These are phyloP conservation scores for Phytopythium chamaehyphon DNA, from an alignment of 352 stramenopile genomes.

Conservation along the genomic window DNA sequence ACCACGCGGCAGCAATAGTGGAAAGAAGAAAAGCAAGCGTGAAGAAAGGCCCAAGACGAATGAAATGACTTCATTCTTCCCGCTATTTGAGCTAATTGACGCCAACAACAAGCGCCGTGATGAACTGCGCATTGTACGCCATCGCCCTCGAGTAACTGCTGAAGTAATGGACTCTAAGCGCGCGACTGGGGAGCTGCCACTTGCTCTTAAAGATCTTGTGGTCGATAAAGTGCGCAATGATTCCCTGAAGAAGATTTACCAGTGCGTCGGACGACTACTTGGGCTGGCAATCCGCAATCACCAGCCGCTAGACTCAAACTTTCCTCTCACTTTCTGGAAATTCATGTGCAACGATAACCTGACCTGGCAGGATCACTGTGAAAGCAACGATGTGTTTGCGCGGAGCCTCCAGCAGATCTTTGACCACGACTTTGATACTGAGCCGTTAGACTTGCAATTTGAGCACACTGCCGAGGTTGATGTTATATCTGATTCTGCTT, in stretches of 20 bases:
- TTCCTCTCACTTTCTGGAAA: constrained; percentile 68
- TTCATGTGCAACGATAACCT: constrained; percentile 47
- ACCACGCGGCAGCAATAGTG: constrained; percentile 7
- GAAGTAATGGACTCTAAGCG: constrained; percentile 35
- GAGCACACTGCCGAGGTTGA: constrained; percentile 51
- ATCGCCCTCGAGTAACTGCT: constrained; percentile 21
- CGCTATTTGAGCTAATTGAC: constrained; percentile 48
- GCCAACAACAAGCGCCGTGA: constrained; percentile 13
- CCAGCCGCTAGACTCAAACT: constrained; percentile 50
- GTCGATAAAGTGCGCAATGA: constrained; percentile 28
- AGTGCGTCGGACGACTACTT: constrained; percentile 54
- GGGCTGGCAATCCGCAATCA: constrained; percentile 70
- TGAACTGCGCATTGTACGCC: constrained; percentile 32
- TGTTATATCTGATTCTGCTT: constrained; percentile 12
- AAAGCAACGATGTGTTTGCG: constrained; percentile 48
- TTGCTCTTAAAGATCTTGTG: constrained; percentile 38
- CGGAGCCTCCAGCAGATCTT: constrained; percentile 59
- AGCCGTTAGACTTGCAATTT: constrained; percentile 61
- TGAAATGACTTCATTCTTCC: constrained; percentile 34
- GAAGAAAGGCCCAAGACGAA: background rate
- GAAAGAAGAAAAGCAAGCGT: constrained; percentile 4
- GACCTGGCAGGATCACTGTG: constrained; percentile 61
- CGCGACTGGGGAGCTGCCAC: constrained; percentile 18
- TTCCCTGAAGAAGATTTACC: constrained; percentile 56
- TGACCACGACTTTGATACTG: constrained; percentile 56